Evolutionary conservation across 208 protist genomes (phyloP), one percentile per base, ranked within the genome.

Genomic region (Trypanosoma rangeli): DNA sequence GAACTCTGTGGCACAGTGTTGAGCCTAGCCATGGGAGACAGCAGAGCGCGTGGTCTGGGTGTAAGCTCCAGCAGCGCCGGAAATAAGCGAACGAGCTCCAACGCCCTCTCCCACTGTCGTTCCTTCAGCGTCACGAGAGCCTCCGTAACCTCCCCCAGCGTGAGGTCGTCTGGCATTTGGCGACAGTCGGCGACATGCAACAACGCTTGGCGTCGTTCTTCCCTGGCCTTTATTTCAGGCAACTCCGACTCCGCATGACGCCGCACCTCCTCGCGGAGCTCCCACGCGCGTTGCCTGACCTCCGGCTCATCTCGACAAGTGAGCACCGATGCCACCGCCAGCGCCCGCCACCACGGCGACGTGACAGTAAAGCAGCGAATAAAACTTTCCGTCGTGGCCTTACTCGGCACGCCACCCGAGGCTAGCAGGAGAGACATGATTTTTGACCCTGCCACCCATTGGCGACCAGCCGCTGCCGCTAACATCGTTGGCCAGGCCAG

Each of bases 401-500:
- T 48, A 44, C 63, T 64, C 15, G 55, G 62, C 0, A 62, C 33
- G 3, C 35, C 58, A 1, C 76, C 73, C 49, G 69, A 60, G 15
- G 24, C 37, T 31, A 74, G 68, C 7, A 70, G 9, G 26, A 48
- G 53, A 8, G 69, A 50, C 64, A 72, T 65, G 26, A 75, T 67
- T 44, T 48, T 72, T 15, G 60, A 64, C 20, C 49, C 68, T 1
- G 39, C 46, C 15, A 64, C 26, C 64, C 68, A 70, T 13, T 66
- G 54, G 15, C 58, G 55, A 20, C 50, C 64, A 18, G 33, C 37
- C 35, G 63, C 63, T 15, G 75, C 65, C 50, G 66, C 62, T 2
- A 55, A 65, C 73, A 81, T 68, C 61, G 66, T 42, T 20, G 70
- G 46, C 18, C 55, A 62, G 15, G 67, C 70, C 39, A 69, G 53